phyloP scores from a whole-genome alignment of 225 moss, liverwort and hornwort species.

The Polytrichum commune region DNA sequence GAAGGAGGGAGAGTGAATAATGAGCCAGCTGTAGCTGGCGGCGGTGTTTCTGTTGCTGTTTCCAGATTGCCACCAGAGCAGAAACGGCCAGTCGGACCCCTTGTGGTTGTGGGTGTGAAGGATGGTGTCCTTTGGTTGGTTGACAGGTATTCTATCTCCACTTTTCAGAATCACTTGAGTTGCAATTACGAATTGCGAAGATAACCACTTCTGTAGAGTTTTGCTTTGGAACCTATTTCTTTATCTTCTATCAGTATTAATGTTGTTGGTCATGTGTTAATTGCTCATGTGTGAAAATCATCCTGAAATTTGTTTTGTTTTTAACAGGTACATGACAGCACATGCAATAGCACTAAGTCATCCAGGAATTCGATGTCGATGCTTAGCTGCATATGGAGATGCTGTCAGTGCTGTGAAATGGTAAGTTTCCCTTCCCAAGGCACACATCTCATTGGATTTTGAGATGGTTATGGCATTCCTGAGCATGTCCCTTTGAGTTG shows the following conservation, averaged over 20 bases:
- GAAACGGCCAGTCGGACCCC: constrained; percentile 92
- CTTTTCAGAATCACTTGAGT: too few species aligned
- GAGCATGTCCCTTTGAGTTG: too few species aligned
- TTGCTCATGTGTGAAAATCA: too few species aligned
- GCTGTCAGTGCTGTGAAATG: constrained; percentile 99
- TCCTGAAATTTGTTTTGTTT: background rate
- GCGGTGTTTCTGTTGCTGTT: constrained; percentile 92
- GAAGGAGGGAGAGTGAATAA: constrained; percentile 71
- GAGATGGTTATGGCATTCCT: too few species aligned
- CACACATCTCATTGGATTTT: too few species aligned
- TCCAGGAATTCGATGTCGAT: constrained; percentile 98
- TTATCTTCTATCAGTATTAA: too few species aligned
- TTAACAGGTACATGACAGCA: constrained; percentile 85
- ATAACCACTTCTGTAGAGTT: too few species aligned
- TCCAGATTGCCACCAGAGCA: constrained; percentile 93
- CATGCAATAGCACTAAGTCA: constrained; percentile 92
- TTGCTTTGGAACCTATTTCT: too few species aligned
- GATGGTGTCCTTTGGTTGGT: constrained; percentile 99
- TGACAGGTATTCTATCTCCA: constrained; percentile 63
- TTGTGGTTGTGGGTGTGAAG: constrained; percentile 87
- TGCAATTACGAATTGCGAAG: too few species aligned
- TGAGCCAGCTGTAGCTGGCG: constrained; percentile 85
- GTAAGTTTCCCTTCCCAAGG: constrained; percentile 32
- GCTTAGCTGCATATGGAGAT: constrained; percentile 98
- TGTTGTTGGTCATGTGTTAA: too few species aligned